phyloP scores from a whole-genome alignment of 1,284 basidiomycete genomes.

The Pseudozyma sp. region DNA sequence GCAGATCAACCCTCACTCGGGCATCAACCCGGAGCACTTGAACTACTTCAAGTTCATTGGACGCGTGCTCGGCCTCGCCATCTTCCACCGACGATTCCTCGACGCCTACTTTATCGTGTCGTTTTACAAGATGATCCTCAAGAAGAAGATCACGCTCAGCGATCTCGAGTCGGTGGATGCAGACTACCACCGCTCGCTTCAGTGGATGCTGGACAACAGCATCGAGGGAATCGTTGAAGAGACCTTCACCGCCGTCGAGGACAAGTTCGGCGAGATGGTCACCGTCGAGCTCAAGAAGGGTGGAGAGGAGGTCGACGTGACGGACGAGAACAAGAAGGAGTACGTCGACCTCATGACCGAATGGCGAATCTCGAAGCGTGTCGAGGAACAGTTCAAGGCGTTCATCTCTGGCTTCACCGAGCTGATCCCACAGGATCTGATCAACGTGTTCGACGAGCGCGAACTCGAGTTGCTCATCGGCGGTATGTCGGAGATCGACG shows the following conservation, averaged over 20 bases:
- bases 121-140: constrained; percentile 93
- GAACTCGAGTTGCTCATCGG: constrained; percentile 93
- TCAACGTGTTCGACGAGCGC: constrained; percentile 97
- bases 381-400: constrained; percentile 93
- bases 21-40: constrained; percentile 97
- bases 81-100: constrained; percentile 98
- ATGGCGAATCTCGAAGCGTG: constrained; percentile 90
- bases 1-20: constrained; percentile 96
- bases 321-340: constrained; percentile 98
- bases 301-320: constrained; percentile 86
- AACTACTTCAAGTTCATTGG: constrained; percentile 99
- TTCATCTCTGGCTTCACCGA: constrained; percentile 97
- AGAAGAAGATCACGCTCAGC: constrained; percentile 67
- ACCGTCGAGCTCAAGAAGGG: constrained; percentile 90
- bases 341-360: constrained; percentile 94
- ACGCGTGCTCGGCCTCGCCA: constrained; percentile 89
- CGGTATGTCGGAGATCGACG: constrained; percentile 97
- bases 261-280: constrained; percentile 95
- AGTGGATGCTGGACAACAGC: constrained; percentile 81
- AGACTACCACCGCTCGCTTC: constrained; percentile 83
- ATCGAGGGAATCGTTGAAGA: constrained; percentile 68
- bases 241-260: constrained; percentile 77
- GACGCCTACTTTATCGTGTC: constrained; percentile 99
- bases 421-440: constrained; percentile 91
- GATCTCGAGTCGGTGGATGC: constrained; percentile 68